Base-by-base conservation (phyloP, 805 yeast species). In the Teunomyces barrocoloradensis region DNA sequence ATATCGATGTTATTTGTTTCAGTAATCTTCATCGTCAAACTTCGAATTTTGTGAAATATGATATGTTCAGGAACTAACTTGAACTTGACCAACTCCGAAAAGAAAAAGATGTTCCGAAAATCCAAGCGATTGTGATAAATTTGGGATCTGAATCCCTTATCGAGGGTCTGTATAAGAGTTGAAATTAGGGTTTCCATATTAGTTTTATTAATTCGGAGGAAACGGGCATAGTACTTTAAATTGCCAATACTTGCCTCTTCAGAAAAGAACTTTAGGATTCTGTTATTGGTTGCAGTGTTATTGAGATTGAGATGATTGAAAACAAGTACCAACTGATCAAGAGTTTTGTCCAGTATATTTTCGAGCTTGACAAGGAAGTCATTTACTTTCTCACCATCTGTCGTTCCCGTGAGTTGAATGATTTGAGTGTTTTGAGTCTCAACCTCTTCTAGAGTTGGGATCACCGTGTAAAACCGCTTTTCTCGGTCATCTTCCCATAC, bases 61-160 rank as follows among this genome's bases (percentile, higher is more conserved):
- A 84, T 74, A 62, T 82, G 84, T n/a, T 74, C 68, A 0, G 96
- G 92, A 12, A 89, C 72, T 50, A 89, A 63, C 54, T 78, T 81
- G 61, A 90, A 90, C 59, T 87, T 89, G 28, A 85, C 79, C 67
- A 90, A 69, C 58, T 91, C 97, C 42, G 82, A 70, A 53, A 87
- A 82, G 54, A 87, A 85, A 18, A 76, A 72, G 32, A 87, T 76
- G 53, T 77, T 80, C 53, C 73, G 77, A 53, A 82, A 79, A 52
- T 80, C 80, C 43, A 84, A 63, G 45, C 69, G 74, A 29, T 80
- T 76, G 49, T 77, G 78, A 47, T 58, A 54, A 35, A 86, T 71
- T 58, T 82, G 88, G 15, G 78, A 74, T 53, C 87, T 73, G 52
- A 87, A 78, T 1, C 83, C 81, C 37, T 64, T 65, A 57, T 86